Evolutionary conservation across 2,329 filamentous ascomycete genomes (phyloP).

Genomic region (Talaromyces sp.): DNA sequence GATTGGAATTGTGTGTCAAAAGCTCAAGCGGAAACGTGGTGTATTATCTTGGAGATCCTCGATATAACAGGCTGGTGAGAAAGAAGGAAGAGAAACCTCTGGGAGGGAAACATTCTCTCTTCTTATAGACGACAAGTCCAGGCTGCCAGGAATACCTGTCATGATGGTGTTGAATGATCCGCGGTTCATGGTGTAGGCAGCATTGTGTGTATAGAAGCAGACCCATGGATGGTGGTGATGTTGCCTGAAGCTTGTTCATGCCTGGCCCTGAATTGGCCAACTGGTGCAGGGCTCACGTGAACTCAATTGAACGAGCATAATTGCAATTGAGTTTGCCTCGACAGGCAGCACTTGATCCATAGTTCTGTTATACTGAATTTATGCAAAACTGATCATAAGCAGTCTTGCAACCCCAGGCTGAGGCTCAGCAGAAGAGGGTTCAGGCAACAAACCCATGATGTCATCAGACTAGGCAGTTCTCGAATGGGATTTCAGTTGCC

Average conservation of each 20-base stretch:
- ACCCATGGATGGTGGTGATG: not conserved
- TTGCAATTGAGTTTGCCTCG: not conserved
- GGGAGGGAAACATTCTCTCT: not conserved
- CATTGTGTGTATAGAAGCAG: not conserved
- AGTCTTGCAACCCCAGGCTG: no score
- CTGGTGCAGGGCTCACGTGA: not conserved
- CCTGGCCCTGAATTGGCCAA: not conserved
- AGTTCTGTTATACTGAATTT: not conserved
- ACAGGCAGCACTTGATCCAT: not conserved
- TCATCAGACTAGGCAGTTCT: not conserved
- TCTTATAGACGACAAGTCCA: constrained; percentile 1
- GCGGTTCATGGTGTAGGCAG: not conserved
- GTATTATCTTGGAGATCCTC: not conserved
- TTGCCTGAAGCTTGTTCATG: not conserved
- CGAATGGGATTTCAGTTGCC: not conserved
- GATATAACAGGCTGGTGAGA: not conserved
- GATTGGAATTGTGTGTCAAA: not conserved
- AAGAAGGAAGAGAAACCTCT: not conserved
- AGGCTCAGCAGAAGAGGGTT: not conserved
- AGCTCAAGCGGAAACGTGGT: constrained; percentile 12
- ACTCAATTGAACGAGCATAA: not conserved
- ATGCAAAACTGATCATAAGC: not conserved
- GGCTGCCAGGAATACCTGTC: not conserved
- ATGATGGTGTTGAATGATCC: not conserved
- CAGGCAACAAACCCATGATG: not conserved